Evolutionary conservation across 2,329 filamentous ascomycete genomes (phyloP).

Genomic region (Alternaria alternata): DNA sequence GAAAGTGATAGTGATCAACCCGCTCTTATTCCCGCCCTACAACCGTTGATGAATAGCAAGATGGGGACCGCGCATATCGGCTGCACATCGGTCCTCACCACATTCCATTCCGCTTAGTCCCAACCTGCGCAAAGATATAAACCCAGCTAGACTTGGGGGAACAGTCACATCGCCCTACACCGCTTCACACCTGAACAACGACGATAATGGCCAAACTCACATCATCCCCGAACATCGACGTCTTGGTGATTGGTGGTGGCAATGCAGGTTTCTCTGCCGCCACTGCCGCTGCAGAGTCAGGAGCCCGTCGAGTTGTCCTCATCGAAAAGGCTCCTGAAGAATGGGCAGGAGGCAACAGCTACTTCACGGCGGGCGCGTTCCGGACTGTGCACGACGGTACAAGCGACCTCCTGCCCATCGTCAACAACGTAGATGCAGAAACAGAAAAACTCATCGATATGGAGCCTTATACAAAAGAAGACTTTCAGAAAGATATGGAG

Average conservation of each 20-base stretch:
- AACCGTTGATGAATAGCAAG: neutral
- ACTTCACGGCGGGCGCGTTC: slow-evolving; percentile 71
- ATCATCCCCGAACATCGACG: slow-evolving; percentile 28
- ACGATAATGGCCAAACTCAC: slow-evolving; percentile 3
- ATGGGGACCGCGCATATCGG: neutral
- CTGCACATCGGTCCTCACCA: neutral
- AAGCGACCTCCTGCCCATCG: slow-evolving; percentile 65
- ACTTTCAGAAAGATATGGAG: slow-evolving; percentile 66
- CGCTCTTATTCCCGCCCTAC: slow-evolving; percentile 1
- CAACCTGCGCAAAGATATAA: neutral
- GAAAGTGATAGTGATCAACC: neutral
- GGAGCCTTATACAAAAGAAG: slow-evolving; percentile 61
- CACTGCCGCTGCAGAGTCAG: slow-evolving; percentile 61
- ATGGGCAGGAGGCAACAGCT: slow-evolving; percentile 71
- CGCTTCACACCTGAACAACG: neutral
- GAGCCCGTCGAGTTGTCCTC: slow-evolving; percentile 59
- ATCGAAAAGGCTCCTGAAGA: slow-evolving; percentile 67
- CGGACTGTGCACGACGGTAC: slow-evolving; percentile 66
- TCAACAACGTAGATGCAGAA: slow-evolving; percentile 63
- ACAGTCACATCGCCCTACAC: neutral
- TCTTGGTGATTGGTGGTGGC: slow-evolving; percentile 68
- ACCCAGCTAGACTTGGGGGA: neutral
- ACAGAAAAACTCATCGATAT: slow-evolving; percentile 64
- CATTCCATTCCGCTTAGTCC: neutral
- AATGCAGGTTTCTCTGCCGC: slow-evolving; percentile 72